Evolutionary conservation across 805 yeast genomes (phyloP), one percentile per base, ranked within the genome.

Genomic region (Ogataea dorogensis): DNA sequence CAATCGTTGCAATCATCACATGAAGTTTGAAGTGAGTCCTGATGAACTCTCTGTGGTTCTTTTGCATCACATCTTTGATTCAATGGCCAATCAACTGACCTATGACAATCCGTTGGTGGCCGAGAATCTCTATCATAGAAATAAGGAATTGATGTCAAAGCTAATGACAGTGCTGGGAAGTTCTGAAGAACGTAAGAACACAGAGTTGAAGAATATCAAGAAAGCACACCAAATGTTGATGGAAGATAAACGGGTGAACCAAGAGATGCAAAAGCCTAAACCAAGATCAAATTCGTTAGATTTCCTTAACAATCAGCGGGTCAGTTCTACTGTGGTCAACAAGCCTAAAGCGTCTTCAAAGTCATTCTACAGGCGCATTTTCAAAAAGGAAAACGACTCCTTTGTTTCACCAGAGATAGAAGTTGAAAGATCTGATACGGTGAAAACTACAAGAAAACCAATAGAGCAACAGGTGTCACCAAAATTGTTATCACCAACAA

Each of bases 21-120:
- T 42, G 54, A 12, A 35, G 50, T 3, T 50, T 50, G 21, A 47
- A 51, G 5, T 59, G 70, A 8, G 42, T 50, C 10, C 43, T 58
- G 15, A 34, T 48, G 2, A 64, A 11, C 56, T 75, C 12, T 53
- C 70, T 4, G 49, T 49, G 1, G 49, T 57, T 14, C 44, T 77
- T 17, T 54, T 67, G 4, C 59, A 57, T 11, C 69, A 71, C 36
- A 42, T 71, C 4, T 56, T 69, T 8, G 57, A 59, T 19, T 34
- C 68, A 21, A 52, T 63, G 44, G 54, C 63, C 0, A 47, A 59
- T 15, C 57, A 53, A 19, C 38, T 65, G 24, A 57, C 69, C 7
- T 52, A 66, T 10, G 61, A 59, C 5, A 69, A 70, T 41, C 49
- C 53, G 4, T 40, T 32, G 3, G 43, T 62, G 34, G 46, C 54